These are phyloP conservation scores for Trichoderma orchidacearum DNA, from an alignment of 495 filamentous ascomycete species.

Conservation along the genomic window DNA sequence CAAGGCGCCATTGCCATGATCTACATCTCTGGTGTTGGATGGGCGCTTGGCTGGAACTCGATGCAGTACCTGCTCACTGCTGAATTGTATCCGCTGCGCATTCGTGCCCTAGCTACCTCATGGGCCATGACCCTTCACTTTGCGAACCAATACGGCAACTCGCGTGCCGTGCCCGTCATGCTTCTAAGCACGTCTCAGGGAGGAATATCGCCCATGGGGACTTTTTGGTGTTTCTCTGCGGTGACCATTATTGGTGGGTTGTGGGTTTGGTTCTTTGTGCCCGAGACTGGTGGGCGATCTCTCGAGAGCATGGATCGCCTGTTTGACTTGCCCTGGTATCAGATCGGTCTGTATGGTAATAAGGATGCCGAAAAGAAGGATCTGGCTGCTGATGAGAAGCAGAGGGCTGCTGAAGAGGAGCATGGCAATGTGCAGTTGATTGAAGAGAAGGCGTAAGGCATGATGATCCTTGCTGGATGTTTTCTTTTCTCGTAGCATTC, in stretches of 20 bases:
- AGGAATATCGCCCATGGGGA: slow-evolving; percentile 27
- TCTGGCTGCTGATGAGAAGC: slow-evolving; percentile 12
- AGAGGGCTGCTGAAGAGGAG: slow-evolving; percentile 4
- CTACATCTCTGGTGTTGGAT: slow-evolving; percentile 50
- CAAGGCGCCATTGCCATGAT: slow-evolving; percentile 51
- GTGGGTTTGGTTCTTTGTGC: slow-evolving; percentile 50
- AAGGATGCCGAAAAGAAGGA: slow-evolving; percentile 38
- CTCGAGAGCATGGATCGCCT: slow-evolving; percentile 54
- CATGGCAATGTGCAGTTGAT: background rate
- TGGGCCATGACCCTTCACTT: slow-evolving; percentile 50
- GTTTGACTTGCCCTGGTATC: slow-evolving; percentile 53
- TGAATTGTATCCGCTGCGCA: slow-evolving; percentile 56
- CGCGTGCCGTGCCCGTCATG: slow-evolving; percentile 45
- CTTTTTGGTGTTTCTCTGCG: slow-evolving; percentile 54
- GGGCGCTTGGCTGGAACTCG: slow-evolving; percentile 63
- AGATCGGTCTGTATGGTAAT: slow-evolving; percentile 48
- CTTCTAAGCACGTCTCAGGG: slow-evolving; percentile 19
- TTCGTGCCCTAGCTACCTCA: slow-evolving; percentile 34
- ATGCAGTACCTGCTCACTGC: slow-evolving; percentile 67
- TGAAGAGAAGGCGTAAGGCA: background rate
- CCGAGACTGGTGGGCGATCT: slow-evolving; percentile 51
- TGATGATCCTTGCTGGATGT: background rate
- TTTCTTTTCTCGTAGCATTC: background rate
- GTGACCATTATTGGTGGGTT: slow-evolving; percentile 43
- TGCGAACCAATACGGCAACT: slow-evolving; percentile 59